Conservation (phyloP, 306 rosid genomes). For the Quercus mongolica region DNA sequence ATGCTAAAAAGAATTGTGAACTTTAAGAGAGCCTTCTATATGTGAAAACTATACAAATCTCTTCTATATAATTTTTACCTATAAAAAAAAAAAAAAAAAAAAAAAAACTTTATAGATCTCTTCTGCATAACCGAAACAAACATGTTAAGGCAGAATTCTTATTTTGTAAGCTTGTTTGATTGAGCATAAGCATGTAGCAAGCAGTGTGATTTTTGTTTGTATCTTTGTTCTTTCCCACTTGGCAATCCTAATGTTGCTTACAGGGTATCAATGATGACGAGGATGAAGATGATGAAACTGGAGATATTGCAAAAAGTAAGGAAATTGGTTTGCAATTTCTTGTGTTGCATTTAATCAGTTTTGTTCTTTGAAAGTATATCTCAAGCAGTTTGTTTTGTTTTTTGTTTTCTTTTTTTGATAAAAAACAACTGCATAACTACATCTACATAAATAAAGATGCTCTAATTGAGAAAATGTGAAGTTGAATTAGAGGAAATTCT, state of each 20-base stretch:
- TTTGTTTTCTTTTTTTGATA: too few relatives aligned
- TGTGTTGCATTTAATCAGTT: not conserved
- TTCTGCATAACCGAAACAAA: too few relatives aligned
- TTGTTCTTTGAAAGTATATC: not conserved
- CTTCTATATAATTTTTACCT: not conserved
- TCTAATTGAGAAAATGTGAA: not conserved
- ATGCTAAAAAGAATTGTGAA: not conserved
- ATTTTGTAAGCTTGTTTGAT: not conserved
- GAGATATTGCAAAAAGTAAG: constrained; percentile 59
- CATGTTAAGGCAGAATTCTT: not conserved
- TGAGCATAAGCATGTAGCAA: not conserved
- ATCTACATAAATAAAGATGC: not conserved
- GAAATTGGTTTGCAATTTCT: not conserved
- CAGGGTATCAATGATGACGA: constrained; percentile 43
- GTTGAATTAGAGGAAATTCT: not conserved
- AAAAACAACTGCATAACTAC: not conserved
- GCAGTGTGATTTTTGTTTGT: not conserved
- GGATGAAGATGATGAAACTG: constrained; percentile 10
- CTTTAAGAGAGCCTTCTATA: not conserved
- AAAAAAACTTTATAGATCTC: too few relatives aligned
- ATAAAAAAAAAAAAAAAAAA: too few relatives aligned
- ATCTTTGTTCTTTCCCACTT: not conserved
- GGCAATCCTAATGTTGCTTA: not conserved
- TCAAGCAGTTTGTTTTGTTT: not conserved
- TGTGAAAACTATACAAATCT: too few relatives aligned